Conservation (phyloP, 83 land plant species). For the Diphasiastrum complanatum region DNA sequence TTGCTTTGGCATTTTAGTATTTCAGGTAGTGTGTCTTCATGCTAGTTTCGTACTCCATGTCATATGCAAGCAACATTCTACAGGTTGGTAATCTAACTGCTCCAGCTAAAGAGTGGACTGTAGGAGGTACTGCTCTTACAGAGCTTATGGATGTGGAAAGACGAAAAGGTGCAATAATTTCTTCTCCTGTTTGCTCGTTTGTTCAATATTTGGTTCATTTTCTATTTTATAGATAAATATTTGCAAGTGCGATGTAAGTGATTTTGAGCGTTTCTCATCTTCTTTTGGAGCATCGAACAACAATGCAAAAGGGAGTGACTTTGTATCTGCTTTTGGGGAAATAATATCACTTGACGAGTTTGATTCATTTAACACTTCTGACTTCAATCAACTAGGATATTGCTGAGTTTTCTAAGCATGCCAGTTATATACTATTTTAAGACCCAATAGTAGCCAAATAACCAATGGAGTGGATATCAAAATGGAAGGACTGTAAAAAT, state of each 20-base stretch:
- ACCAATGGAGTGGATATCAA: too few species aligned
- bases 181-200: background rate
- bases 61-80: constrained; percentile 7
- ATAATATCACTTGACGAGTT: too few species aligned
- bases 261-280: background rate
- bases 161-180: constrained; percentile 56
- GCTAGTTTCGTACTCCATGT: background rate
- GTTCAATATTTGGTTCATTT: too few species aligned
- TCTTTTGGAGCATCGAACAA: too few species aligned
- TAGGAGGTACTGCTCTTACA: constrained; percentile 94
- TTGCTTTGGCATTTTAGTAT: background rate
- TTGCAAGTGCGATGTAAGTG: background rate
- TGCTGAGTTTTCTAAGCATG: too few species aligned
- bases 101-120: constrained; percentile 84
- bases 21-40: background rate
- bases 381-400: too few species aligned
- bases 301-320: too few species aligned
- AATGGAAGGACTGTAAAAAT: too few species aligned
- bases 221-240: background rate
- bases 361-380: too few species aligned
- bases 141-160: constrained; percentile 96
- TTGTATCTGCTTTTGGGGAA: too few species aligned
- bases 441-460: too few species aligned
- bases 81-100: constrained; percentile 84
- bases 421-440: too few species aligned